Conservation (phyloP, 805 yeast species). For the Debaryomyces castellii region DNA sequence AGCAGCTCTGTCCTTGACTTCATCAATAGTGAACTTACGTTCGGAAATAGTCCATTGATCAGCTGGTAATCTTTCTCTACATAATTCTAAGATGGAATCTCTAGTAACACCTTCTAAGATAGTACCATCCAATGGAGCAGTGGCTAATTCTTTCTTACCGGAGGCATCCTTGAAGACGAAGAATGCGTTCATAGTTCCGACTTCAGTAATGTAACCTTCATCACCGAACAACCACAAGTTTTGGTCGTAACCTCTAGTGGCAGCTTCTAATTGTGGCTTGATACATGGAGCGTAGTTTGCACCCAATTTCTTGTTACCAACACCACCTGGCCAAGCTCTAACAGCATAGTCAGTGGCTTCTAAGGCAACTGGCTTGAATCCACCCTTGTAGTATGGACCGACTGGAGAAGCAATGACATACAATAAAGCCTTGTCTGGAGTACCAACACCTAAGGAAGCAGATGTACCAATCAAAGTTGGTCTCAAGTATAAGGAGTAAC, state of each 20-base stretch:
- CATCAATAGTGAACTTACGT: slow-evolving; percentile 79
- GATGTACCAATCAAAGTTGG: slow-evolving; percentile 96
- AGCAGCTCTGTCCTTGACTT: slow-evolving; percentile 68
- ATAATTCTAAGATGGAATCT: slow-evolving; percentile 77
- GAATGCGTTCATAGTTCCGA: slow-evolving; percentile 96
- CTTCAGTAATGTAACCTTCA: slow-evolving; percentile 85
- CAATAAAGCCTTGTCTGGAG: slow-evolving; percentile 78
- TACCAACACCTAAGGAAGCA: slow-evolving; percentile 80
- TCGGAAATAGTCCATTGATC: slow-evolving; percentile 78
- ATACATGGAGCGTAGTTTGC: slow-evolving; percentile 98
- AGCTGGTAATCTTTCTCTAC: slow-evolving; percentile 71
- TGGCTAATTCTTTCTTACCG: slow-evolving; percentile 88
- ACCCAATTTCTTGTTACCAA: slow-evolving; percentile 93
- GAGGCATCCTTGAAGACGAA: slow-evolving; percentile 77
- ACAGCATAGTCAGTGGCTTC: slow-evolving; percentile 96
- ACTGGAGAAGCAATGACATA: slow-evolving; percentile 93
- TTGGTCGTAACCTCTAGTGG: slow-evolving; percentile 89
- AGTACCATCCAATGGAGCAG: slow-evolving; percentile 97
- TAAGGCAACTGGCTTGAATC: slow-evolving; percentile 90
- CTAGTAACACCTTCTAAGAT: slow-evolving; percentile 96
- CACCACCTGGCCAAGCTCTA: slow-evolving; percentile 99
- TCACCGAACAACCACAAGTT: slow-evolving; percentile 96
- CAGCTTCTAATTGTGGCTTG: slow-evolving; percentile 87
- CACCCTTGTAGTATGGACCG: slow-evolving; percentile 88
- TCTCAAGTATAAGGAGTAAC: slow-evolving; percentile 89